Base-by-base conservation (phyloP, 2,329 filamentous ascomycete species). In the Talaromyces verruculosus region DNA sequence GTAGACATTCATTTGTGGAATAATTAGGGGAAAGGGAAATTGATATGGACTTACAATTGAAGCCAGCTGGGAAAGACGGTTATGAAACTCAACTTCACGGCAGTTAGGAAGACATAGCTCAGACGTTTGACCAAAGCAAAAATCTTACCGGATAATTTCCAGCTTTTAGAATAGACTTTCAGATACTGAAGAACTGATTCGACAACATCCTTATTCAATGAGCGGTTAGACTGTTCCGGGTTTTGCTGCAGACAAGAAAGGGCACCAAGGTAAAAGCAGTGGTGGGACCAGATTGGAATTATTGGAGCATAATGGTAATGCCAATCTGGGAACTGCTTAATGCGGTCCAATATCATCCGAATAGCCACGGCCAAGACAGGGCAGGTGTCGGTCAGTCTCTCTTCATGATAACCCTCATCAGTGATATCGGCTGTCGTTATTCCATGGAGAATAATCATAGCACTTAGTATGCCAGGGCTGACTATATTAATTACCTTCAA, bases 241-340 rank as follows among this genome's bases (percentile, higher is more conserved):
- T 19, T 45, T 61, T 60, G 57, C 57, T 41, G 58, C 17, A 61
- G 58, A 45, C 41, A 61, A 13, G 58, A 61, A 61, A 61, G 58
- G 39, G 58, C 58, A 28, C 37, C 58, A 10, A 61, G 39, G 39
- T 61, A 61, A 39, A 61, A 61, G 58, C 58, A 61, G 58, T 61
- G 58, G 45, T 61, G 58, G 15, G 58, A 43, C 58, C 58, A 61
- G 35, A 61, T 61, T 5, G 58, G 58, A 61, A 61, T 61, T 61
- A 61, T 61, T 45, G 58, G 37, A 5, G 58, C 58, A 28, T 61
- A 61, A 33, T 61, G 58, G 41, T 61, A 61, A 61, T 61, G 37
- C 58, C 58, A 61, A 45, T 39, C 41, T 61, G 58, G 58, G 30
- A 61, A 61, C 39, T 61, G 58, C 35, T 61, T 45, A 11, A 61